Conservation (phyloP, 2,329 filamentous ascomycete genomes). For the Cladophialophora bantiana region DNA sequence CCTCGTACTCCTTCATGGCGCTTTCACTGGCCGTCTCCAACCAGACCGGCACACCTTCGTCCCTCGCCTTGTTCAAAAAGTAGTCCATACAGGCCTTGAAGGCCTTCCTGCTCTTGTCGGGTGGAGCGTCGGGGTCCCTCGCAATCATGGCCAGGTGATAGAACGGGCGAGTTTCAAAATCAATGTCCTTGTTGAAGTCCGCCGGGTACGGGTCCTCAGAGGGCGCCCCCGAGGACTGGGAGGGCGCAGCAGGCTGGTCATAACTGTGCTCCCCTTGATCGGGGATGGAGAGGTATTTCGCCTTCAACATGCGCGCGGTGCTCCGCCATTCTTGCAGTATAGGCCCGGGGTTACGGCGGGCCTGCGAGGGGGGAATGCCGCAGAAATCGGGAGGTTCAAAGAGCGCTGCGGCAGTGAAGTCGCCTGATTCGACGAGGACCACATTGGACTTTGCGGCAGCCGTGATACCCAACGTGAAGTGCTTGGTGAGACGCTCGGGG, state of each 20-base stretch:
- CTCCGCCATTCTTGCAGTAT: constrained; percentile 38
- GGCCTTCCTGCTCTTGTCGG: constrained; percentile 29
- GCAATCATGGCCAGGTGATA: constrained; percentile 39
- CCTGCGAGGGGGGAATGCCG: constrained; percentile 39
- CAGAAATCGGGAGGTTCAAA: constrained; percentile 41
- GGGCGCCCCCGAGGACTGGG: constrained; percentile 38
- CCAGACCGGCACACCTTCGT: constrained; percentile 37
- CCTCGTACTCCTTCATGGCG: constrained; percentile 36
- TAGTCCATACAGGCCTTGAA: constrained; percentile 33
- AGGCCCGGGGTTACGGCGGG: constrained; percentile 38
- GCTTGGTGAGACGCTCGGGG: constrained; percentile 35
- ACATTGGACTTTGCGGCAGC: constrained; percentile 38
- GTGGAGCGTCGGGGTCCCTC: constrained; percentile 28
- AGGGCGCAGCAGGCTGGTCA: constrained; percentile 39
- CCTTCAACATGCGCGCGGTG: constrained; percentile 35
- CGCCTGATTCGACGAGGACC: constrained; percentile 30
- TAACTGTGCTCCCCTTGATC: constrained; percentile 38
- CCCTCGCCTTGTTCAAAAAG: constrained; percentile 36
- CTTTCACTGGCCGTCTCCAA: constrained; percentile 35
- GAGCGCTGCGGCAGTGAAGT: constrained; percentile 37
- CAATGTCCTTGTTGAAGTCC: constrained; percentile 41
- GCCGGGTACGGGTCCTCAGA: constrained; percentile 40
- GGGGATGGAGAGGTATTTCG: constrained; percentile 39
- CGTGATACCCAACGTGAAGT: constrained; percentile 40
- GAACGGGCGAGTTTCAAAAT: constrained; percentile 38